phyloP scores from a whole-genome alignment of 129 eudicot species.

The Sambucus nigra region DNA sequence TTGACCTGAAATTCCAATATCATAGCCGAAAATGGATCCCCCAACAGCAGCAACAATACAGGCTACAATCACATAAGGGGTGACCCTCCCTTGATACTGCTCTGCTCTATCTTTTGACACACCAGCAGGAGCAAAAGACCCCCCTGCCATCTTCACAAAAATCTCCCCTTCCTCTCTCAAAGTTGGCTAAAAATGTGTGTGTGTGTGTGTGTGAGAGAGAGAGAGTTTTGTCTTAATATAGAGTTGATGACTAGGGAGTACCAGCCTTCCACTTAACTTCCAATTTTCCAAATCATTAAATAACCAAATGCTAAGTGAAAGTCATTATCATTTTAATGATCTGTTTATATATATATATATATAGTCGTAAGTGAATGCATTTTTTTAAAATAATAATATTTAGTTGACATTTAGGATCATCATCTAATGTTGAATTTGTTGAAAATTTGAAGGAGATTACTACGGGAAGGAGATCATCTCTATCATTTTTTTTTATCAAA shows the following conservation, averaged over 20 bases:
- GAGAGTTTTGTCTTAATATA: background rate
- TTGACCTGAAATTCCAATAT: slow-evolving; percentile 81
- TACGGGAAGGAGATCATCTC: no score
- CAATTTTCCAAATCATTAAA: background rate
- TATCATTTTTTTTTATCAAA: no score
- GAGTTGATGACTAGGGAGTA: background rate
- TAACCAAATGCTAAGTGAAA: no score
- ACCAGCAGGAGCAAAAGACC: slow-evolving; percentile 48
- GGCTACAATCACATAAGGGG: slow-evolving; percentile 55
- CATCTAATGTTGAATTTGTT: no score
- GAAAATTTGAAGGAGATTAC: no score
- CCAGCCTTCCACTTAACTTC: background rate
- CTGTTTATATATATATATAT: no score
- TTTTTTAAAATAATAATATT: no score
- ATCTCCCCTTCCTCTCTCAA: background rate
- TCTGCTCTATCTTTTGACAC: slow-evolving; percentile 65
- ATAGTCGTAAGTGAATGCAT: no score
- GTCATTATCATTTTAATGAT: no score
- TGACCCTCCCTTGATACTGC: slow-evolving; percentile 60
- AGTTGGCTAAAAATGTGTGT: background rate
- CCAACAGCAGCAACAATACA: slow-evolving; percentile 90
- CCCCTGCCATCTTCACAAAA: slow-evolving; percentile 52
- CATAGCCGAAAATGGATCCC: slow-evolving; percentile 83
- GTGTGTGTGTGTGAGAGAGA: background rate
- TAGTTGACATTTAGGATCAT: no score